Evolutionary conservation across 202 grass and related monocot genomes (phyloP).

Genomic region (Dendrocalamus latiflorus): DNA sequence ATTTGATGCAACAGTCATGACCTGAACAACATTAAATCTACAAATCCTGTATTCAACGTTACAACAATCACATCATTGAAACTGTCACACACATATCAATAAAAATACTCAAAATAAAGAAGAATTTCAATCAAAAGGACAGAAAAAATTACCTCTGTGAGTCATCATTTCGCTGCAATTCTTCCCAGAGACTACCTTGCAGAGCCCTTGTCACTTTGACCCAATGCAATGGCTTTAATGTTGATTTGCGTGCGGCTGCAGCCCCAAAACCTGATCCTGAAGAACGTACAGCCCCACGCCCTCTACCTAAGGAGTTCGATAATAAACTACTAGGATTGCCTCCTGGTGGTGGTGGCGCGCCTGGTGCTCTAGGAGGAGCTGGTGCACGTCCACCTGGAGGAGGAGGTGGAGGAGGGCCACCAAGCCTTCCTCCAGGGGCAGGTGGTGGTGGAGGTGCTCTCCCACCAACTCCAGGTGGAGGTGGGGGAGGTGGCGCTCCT

Average conservation of each 20-base stretch:
- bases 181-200: slow-evolving; percentile 97
- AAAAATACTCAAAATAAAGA: not conserved
- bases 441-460: slow-evolving; percentile 58
- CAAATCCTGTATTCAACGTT: not conserved
- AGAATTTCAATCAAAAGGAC: not conserved
- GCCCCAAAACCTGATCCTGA: slow-evolving; percentile 35
- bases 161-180: slow-evolving; percentile 79
- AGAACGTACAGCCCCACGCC: slow-evolving; percentile 48
- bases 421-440: slow-evolving; percentile 47
- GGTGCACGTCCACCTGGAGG: slow-evolving; percentile 63
- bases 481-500: slow-evolving; percentile 52
- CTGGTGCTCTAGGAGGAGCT: slow-evolving; percentile 78
- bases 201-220: slow-evolving; percentile 85
- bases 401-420: slow-evolving; percentile 65
- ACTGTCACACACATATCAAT: not conserved
- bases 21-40: not conserved
- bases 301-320: slow-evolving; percentile 47
- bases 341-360: slow-evolving; percentile 67
- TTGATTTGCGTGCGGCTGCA: slow-evolving; percentile 62
- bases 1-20: slow-evolving; percentile 18
- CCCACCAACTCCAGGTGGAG: slow-evolving; percentile 49
- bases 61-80: not conserved
- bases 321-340: slow-evolving; percentile 34
- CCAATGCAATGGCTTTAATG: slow-evolving; percentile 92
- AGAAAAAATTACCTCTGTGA: slow-evolving; percentile 50